Evolutionary conservation across 2,329 filamentous ascomycete species (phyloP).

Genomic region (Diaporthe sp.): DNA sequence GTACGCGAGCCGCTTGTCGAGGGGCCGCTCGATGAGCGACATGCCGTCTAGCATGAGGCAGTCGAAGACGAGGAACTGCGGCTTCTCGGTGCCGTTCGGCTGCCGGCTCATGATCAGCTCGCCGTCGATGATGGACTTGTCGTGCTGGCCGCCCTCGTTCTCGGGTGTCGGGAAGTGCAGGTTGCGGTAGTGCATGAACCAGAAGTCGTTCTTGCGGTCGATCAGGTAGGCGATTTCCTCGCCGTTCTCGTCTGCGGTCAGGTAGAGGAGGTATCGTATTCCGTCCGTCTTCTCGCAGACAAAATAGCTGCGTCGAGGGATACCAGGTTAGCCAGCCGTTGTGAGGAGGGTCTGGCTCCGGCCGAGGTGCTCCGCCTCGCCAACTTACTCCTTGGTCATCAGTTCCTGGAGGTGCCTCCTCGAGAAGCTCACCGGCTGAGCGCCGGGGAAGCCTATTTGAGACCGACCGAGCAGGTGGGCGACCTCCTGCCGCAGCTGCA

Average conservation of each 20-base stretch:
- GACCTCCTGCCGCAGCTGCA: slow-evolving; percentile 77
- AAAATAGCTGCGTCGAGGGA: slow-evolving; percentile 76
- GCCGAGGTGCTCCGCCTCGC: not conserved
- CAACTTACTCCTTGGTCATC: slow-evolving; percentile 76
- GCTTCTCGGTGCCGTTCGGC: slow-evolving; percentile 73
- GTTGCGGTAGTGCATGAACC: slow-evolving; percentile 76
- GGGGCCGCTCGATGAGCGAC: slow-evolving; percentile 80
- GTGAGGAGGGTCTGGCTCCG: not conserved
- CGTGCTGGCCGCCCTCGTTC: slow-evolving; percentile 78
- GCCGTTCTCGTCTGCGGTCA: slow-evolving; percentile 73
- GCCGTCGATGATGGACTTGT: slow-evolving; percentile 87
- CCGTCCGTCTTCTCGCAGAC: slow-evolving; percentile 99
- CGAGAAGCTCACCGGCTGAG: slow-evolving; percentile 94
- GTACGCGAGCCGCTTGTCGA: slow-evolving; percentile 91
- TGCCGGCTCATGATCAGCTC: slow-evolving; percentile 91
- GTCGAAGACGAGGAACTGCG: slow-evolving; percentile 94
- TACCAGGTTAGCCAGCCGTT: not conserved
- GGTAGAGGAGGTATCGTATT: slow-evolving; percentile 93
- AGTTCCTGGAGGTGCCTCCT: slow-evolving; percentile 86
- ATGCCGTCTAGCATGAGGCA: slow-evolving; percentile 85
- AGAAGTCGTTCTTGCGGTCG: slow-evolving; percentile 98
- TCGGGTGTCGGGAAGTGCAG: slow-evolving; percentile 85
- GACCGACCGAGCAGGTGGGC: slow-evolving; percentile 79
- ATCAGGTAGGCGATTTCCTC: slow-evolving; percentile 89
- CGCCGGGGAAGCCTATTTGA: slow-evolving; percentile 82